Conservation (phyloP, 2,329 filamentous ascomycete species). For the Cordyceps sp. region DNA sequence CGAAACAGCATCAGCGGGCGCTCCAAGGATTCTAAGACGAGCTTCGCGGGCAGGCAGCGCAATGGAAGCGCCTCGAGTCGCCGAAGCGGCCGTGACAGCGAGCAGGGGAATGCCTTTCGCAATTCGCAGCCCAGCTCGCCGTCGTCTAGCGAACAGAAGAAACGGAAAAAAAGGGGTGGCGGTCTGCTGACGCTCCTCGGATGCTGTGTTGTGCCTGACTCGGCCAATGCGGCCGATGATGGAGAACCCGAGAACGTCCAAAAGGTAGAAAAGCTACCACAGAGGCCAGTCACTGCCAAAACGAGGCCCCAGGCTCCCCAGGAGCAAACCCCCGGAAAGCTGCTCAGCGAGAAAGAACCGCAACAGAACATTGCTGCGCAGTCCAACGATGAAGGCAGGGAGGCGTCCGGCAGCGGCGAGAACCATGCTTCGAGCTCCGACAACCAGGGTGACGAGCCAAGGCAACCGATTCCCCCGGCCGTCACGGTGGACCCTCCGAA, state of each 20-base stretch:
- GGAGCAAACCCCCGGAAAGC: slow-evolving; percentile 25
- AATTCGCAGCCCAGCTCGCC: slow-evolving; percentile 36
- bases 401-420: slow-evolving; percentile 25
- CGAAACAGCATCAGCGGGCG: slow-evolving; percentile 45
- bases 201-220: slow-evolving; percentile 50
- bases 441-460: slow-evolving; percentile 27
- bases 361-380: slow-evolving; percentile 16
- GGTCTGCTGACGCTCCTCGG: slow-evolving; percentile 44
- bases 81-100: slow-evolving; percentile 36
- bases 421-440: slow-evolving; percentile 27
- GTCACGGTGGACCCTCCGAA: slow-evolving; percentile 27
- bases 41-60: slow-evolving; percentile 43
- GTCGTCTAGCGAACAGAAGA: slow-evolving; percentile 29
- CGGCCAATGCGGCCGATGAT: slow-evolving; percentile 34
- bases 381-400: slow-evolving; percentile 26
- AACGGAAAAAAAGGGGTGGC: slow-evolving; percentile 37
- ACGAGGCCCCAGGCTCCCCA: slow-evolving; percentile 34
- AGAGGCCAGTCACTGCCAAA: slow-evolving; percentile 35
- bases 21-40: slow-evolving; percentile 50
- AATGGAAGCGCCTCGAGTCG: slow-evolving; percentile 55
- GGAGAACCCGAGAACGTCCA: slow-evolving; percentile 36
- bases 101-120: slow-evolving; percentile 29
- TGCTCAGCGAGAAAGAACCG: slow-evolving; percentile 32
- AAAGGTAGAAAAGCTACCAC: slow-evolving; percentile 40
- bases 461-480: slow-evolving; percentile 22